phyloP scores from a whole-genome alignment of 1,284 basidiomycete genomes.

The Caloboletus firmus region DNA sequence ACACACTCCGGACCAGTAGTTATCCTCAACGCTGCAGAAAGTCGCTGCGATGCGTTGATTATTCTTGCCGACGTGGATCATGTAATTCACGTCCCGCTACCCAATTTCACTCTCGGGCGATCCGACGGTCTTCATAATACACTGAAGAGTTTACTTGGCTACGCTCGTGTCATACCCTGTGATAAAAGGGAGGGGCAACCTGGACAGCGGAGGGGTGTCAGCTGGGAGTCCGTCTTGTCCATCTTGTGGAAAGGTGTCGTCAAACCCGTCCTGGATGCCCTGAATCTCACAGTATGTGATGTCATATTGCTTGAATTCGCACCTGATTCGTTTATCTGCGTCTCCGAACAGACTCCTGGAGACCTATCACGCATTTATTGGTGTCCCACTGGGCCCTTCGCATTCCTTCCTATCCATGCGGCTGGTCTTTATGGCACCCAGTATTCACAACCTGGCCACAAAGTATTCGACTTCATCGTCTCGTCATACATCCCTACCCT shows the following conservation, averaged over 20 bases:
- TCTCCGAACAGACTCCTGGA: background rate
- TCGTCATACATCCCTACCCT: background rate
- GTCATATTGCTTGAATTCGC: background rate
- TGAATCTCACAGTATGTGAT: background rate
- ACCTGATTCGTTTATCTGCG: background rate
- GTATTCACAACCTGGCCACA: background rate
- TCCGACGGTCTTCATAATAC: background rate
- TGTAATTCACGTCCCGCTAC: background rate
- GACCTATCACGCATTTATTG: background rate
- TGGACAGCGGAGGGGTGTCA: background rate
- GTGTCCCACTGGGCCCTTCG: background rate
- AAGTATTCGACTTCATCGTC: background rate
- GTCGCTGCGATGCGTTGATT: conserved; percentile 9
- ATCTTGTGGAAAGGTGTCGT: background rate
- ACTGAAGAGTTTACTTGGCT: background rate
- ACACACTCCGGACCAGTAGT: conserved; percentile 11
- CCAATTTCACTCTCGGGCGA: background rate
- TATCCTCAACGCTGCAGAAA: conserved; percentile 7
- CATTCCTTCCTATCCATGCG: background rate
- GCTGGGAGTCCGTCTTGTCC: background rate
- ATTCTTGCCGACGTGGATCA: background rate
- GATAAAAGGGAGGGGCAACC: background rate
- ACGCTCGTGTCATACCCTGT: background rate
- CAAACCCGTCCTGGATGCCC: background rate
- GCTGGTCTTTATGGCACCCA: background rate